Percentiles rank a stretch among this genome's conserved stretches.
Conservation (phyloP, 306 rosid species). For the Senna siamea region DNA sequence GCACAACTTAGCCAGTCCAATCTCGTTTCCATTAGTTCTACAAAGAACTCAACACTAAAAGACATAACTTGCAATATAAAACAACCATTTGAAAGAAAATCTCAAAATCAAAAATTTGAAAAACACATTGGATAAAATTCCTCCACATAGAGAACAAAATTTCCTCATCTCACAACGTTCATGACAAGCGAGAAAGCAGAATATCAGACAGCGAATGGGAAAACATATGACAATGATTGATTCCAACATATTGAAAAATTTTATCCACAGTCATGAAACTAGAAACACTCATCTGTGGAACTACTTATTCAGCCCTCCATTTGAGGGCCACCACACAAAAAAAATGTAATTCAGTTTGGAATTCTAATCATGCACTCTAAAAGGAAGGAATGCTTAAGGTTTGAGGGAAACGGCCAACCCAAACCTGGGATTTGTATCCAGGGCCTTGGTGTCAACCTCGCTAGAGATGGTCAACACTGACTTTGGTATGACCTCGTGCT, state of each 20-base stretch:
- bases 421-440: slow-evolving; percentile 78
- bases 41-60: neutral
- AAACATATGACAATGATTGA: slow-evolving; percentile 36
- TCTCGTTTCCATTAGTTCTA: neutral
- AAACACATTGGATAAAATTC: neutral
- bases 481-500: slow-evolving; percentile 87
- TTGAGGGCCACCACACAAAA: slow-evolving; percentile 57
- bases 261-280: slow-evolving; percentile 53
- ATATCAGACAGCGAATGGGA: slow-evolving; percentile 32
- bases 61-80: neutral
- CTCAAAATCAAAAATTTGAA: neutral
- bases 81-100: slow-evolving; percentile 7
- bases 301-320: slow-evolving; percentile 71
- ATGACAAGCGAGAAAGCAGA: slow-evolving; percentile 39
- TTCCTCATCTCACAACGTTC: slow-evolving; percentile 48
- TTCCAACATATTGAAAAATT: slow-evolving; percentile 41
- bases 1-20: neutral
- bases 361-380: slow-evolving; percentile 32
- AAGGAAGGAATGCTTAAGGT: slow-evolving; percentile 60
- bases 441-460: slow-evolving; percentile 84
- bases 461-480: slow-evolving; percentile 83
- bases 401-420: slow-evolving; percentile 88
- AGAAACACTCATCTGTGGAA: slow-evolving; percentile 59
- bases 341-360: slow-evolving; percentile 50
- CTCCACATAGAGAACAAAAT: slow-evolving; percentile 43